These are phyloP conservation scores for Maudiozyma turicensis DNA, from an alignment of 805 yeast genomes.

Conservation along the genomic window DNA sequence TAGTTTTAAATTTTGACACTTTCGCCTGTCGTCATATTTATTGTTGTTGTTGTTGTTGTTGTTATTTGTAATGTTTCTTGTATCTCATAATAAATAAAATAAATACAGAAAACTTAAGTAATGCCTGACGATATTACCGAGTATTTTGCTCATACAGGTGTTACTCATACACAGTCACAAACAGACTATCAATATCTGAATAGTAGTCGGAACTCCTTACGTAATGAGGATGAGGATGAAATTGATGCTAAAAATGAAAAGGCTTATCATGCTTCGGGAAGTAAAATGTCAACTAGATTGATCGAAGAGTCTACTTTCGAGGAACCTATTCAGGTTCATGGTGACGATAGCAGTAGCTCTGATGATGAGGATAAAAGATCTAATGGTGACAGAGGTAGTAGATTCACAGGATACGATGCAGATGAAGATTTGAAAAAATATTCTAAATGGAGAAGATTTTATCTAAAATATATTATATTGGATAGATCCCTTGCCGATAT, in stretches of 20 bases:
- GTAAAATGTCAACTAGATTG: constrained; percentile 1
- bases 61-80: not conserved
- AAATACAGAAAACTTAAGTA: not conserved
- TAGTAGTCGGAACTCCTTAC: not conserved
- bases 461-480: constrained; percentile 18
- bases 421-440: constrained; percentile 2
- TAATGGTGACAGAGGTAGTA: not conserved
- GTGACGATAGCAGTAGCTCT: not conserved
- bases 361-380: not conserved
- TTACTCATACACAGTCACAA: constrained; percentile 3
- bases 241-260: not conserved
- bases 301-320: constrained; percentile 3
- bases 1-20: not conserved
- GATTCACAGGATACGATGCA: not conserved
- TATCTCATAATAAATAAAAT: not conserved
- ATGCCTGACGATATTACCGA: constrained; percentile 10
- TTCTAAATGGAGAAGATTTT: constrained; percentile 16
- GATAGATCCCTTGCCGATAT: constrained; percentile 31
- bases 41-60: not conserved
- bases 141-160: constrained; percentile 5
- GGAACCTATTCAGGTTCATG: not conserved
- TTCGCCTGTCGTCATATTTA: not conserved
- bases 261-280: not conserved
- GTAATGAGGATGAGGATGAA: constrained; percentile 1
- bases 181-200: constrained; percentile 6